These are phyloP conservation scores for Magnusiomyces paraingens DNA, from an alignment of 1,139 yeast genomes.

Conservation along the genomic window DNA sequence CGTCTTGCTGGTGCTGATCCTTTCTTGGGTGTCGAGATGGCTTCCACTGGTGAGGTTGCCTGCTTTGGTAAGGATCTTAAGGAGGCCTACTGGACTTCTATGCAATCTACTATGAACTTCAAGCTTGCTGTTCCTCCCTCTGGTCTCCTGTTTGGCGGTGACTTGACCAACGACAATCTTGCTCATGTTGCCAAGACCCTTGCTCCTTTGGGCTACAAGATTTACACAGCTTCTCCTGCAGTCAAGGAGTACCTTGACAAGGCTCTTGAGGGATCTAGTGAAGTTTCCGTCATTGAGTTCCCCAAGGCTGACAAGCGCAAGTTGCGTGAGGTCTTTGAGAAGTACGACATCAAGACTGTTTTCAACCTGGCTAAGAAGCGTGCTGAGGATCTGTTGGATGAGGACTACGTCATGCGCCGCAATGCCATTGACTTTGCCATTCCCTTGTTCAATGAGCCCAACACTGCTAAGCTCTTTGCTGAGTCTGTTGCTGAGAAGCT, in stretches of 20 bases:
- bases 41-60: slow-evolving; percentile 98
- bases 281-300: slow-evolving; percentile 67
- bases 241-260: slow-evolving; percentile 62
- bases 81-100: slow-evolving; percentile 97
- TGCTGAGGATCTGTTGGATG: slow-evolving; percentile 77
- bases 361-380: slow-evolving; percentile 87
- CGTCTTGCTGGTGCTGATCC: slow-evolving; percentile 99
- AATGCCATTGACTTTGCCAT: slow-evolving; percentile 97
- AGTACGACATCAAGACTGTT: slow-evolving; percentile 75
- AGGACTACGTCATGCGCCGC: slow-evolving; percentile 96
- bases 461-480: slow-evolving; percentile 83
- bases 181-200: slow-evolving; percentile 67
- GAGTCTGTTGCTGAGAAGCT: slow-evolving; percentile 72
- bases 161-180: slow-evolving; percentile 61
- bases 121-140: slow-evolving; percentile 83
- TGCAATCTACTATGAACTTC: slow-evolving; percentile 96
- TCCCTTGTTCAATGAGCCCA: slow-evolving; percentile 94
- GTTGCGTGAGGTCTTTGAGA: slow-evolving; percentile 86
- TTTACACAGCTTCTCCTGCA: slow-evolving; percentile 65
- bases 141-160: slow-evolving; percentile 93
- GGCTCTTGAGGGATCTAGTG: slow-evolving; percentile 31
- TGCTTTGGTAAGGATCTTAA: slow-evolving; percentile 79
- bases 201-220: slow-evolving; percentile 71
- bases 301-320: slow-evolving; percentile 91
- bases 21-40: slow-evolving; percentile 97